Percentiles rank a stretch among this genome's conserved stretches.
These are phyloP conservation scores for Rhizopus stolonifer DNA, from an alignment of 371 early-diverging fungal genomes.

Conservation along the genomic window DNA sequence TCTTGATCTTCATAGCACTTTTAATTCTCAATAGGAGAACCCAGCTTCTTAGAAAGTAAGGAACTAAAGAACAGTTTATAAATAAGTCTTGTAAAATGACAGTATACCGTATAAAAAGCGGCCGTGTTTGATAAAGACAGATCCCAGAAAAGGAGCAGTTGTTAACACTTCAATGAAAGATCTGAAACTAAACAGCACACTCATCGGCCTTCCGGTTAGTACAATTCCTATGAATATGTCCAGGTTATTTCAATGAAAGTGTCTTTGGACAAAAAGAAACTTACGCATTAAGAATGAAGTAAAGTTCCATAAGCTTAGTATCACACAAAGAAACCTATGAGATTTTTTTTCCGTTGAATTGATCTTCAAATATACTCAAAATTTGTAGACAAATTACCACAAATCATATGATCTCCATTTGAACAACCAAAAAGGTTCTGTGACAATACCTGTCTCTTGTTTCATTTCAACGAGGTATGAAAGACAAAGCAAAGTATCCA, in stretches of 20 bases:
- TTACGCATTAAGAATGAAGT: conserved; percentile 46
- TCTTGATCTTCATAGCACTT: conserved; percentile 59
- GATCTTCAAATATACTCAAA: conserved; percentile 1
- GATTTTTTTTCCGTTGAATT: not conserved
- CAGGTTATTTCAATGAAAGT: conserved; percentile 11
- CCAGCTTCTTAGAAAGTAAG: conserved; percentile 65
- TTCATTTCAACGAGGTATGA: conserved; percentile 70
- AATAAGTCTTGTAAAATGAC: too few species aligned
- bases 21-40: conserved; percentile 56
- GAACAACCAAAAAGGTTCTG: conserved; percentile 61
- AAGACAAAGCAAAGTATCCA: conserved; percentile 63
- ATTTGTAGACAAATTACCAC: conserved; percentile 33
- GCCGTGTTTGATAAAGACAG: conserved; percentile 51
- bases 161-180: conserved; percentile 56
- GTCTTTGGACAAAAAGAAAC: conserved; percentile 3
- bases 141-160: conserved; percentile 52
- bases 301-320: conserved; percentile 46
- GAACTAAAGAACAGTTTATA: conserved; percentile 44
- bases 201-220: conserved; percentile 29
- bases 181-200: conserved; percentile 47
- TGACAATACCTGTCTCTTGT: conserved; percentile 45
- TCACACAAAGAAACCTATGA: conserved; percentile 44
- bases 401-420: conserved; percentile 54
- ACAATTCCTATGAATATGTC: conserved; percentile 24
- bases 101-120: conserved; percentile 56